Conservation (phyloP, 1,284 basidiomycete genomes). For the Rhodotorula glutinis region DNA sequence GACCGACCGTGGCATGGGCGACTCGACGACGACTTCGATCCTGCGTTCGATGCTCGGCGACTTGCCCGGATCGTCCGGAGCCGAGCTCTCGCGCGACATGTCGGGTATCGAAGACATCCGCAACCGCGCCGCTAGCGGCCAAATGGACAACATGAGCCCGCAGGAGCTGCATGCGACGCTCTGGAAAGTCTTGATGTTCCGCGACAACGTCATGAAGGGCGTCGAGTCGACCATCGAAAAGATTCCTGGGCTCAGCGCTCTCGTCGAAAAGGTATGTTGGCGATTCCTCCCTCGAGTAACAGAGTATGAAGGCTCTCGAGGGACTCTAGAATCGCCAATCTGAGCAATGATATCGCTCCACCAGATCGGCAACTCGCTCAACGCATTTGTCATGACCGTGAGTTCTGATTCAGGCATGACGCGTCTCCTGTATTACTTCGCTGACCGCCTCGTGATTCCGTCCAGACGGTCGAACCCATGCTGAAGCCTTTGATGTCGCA, state of each 20-base stretch:
- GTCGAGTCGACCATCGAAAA: constrained; percentile 79
- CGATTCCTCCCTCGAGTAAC: too few relatives aligned
- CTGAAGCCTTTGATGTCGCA: constrained; percentile 31
- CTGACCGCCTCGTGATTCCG: too few relatives aligned
- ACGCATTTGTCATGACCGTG: too few relatives aligned
- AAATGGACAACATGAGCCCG: constrained; percentile 69
- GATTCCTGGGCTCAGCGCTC: constrained; percentile 58
- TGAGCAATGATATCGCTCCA: too few relatives aligned
- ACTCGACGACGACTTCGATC: constrained; percentile 27
- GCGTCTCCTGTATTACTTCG: not conserved
- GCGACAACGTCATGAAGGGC: constrained; percentile 75
- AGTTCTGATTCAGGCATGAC: constrained; percentile 35
- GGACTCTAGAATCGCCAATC: too few relatives aligned
- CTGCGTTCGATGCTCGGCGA: constrained; percentile 45
- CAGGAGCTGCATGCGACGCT: constrained; percentile 78
- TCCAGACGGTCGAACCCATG: constrained; percentile 1
- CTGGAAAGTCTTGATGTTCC: constrained; percentile 82
- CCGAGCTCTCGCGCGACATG: constrained; percentile 64
- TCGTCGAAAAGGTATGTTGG: constrained; percentile 64
- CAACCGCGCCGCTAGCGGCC: constrained; percentile 57
- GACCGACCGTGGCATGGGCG: constrained; percentile 25
- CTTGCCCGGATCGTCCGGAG: constrained; percentile 57
- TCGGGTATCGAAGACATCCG: constrained; percentile 69
- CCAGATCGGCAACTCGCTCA: too few relatives aligned
- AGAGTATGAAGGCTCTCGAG: constrained; percentile 48